Base-by-base conservation (phyloP, 2,329 filamentous ascomycete species). In the Alternaria burnsii region DNA sequence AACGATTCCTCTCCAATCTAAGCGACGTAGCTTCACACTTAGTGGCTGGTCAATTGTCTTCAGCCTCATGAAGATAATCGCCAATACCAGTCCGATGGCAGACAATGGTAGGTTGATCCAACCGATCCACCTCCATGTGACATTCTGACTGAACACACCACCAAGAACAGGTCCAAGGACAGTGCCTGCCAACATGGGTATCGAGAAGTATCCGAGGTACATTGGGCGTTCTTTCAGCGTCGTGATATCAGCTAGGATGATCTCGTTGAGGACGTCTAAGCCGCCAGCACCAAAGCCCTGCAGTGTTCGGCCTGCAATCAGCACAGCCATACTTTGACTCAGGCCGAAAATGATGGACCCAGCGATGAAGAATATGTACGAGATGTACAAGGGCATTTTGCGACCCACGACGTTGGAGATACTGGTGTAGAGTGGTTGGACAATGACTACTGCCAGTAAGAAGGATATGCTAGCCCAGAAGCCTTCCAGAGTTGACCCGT, bases 391-490 rank as follows among this genome's bases (percentile, higher is more conserved):
- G 1, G 67, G 61, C 0, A 57, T 52, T 24, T 66, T 69, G 11
- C 72, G 69, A 10, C 73, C 74, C 16, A 75, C 50, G 10, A 73
- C 61, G 34, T 75, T 67, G 9, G 68, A 72, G 8, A 52, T 9
- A 26, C 50, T 52, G 72, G 71, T 71, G 66, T 72, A 74, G 40
- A 78, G 52, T 3, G 76, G 76, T n/a, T 67, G 66, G 6, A 74
- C 65, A n/a, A 59, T 64, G 3, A 64, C 62, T 8, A 52, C 24
- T 11, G 63, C 65, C 11, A 75, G 65, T 10, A 73, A 18, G 48
- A 67, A 75, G 18, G 63, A 62, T 2, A 70, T 67, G 10, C 89
- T 90, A 60, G 93, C 89, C 91, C 90, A 93, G 41, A 88, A 75
- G 24, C 24, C 24, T 24, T 24, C 24, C 6, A 24, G 24, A 6